Evolutionary conservation across 768 basidiomycete species (phyloP).

Genomic region (Leccinum disarticulatum): DNA sequence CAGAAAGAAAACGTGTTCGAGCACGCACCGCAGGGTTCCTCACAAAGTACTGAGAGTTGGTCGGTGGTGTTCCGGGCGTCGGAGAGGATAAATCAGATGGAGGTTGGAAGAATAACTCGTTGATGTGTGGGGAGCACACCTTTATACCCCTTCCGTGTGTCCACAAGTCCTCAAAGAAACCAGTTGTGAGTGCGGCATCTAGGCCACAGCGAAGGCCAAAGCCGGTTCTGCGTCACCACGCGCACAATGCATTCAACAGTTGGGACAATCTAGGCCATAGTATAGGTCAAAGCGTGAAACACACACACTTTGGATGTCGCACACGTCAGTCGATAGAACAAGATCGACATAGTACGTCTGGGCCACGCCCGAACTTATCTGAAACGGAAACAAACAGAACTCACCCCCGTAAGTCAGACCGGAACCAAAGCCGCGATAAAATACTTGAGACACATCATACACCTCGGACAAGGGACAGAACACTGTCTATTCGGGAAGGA

Average conservation of each 20-base stretch:
- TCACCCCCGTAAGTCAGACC: background rate
- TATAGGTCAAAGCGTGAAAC: background rate
- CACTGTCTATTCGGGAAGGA: too few species aligned
- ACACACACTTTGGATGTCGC: background rate
- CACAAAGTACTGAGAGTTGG: background rate
- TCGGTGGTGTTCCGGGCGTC: background rate
- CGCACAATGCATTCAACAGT: background rate
- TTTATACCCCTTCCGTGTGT: background rate
- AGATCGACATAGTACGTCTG: background rate
- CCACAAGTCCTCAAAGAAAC: background rate
- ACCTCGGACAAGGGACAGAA: conserved; percentile 64
- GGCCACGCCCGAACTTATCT: background rate
- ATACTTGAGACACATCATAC: conserved; percentile 80
- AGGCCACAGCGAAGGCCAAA: background rate
- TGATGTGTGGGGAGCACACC: background rate
- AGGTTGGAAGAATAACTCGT: too few species aligned
- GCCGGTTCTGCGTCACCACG: background rate
- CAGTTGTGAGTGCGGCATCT: background rate
- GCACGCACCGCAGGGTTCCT: background rate
- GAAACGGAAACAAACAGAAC: background rate
- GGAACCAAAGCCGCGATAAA: background rate
- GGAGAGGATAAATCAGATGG: too few species aligned
- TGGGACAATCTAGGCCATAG: background rate
- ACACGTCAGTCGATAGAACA: too few species aligned
- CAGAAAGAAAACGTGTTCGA: background rate